A percentile compares a stretch with the other conserved stretches of the same genome.
These are phyloP conservation scores for Linaria vulgaris DNA, from an alignment of 257 asterid species.

Conservation along the genomic window DNA sequence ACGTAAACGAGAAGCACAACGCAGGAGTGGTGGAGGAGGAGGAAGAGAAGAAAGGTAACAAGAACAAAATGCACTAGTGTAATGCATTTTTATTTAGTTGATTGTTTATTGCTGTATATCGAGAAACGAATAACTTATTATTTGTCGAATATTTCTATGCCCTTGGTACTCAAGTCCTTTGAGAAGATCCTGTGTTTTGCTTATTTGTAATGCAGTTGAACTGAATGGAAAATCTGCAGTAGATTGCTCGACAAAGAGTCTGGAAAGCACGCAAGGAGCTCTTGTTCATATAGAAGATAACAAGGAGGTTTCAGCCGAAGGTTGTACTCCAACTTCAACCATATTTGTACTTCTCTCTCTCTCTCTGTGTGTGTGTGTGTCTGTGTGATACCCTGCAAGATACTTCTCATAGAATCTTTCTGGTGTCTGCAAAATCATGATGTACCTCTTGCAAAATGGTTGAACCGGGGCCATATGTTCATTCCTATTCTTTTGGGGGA, in stretches of 20 bases:
- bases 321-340: constrained; percentile 25
- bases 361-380: too few species aligned
- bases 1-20: constrained; percentile 30
- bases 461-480: too few species aligned
- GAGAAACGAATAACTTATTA: constrained; percentile 19
- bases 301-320: constrained; percentile 38
- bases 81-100: constrained; percentile 6
- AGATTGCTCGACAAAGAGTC: constrained; percentile 36
- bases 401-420: too few species aligned
- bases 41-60: too few species aligned
- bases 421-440: too few species aligned
- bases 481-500: too few species aligned
- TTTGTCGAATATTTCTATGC: constrained; percentile 14
- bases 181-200: constrained; percentile 15
- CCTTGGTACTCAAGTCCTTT: constrained; percentile 9
- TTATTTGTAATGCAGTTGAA: constrained; percentile 33
- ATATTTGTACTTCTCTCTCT: constrained; percentile 23
- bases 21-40: too few species aligned
- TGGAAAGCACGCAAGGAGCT: constrained; percentile 38
- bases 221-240: constrained; percentile 40
- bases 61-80: constrained; percentile 11
- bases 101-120: background rate
- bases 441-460: too few species aligned
- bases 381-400: too few species aligned
- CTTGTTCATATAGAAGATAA: constrained; percentile 35